Base-by-base conservation (phyloP, 2,329 filamentous ascomycete genomes). In the Pestalotiopsis sp. region DNA sequence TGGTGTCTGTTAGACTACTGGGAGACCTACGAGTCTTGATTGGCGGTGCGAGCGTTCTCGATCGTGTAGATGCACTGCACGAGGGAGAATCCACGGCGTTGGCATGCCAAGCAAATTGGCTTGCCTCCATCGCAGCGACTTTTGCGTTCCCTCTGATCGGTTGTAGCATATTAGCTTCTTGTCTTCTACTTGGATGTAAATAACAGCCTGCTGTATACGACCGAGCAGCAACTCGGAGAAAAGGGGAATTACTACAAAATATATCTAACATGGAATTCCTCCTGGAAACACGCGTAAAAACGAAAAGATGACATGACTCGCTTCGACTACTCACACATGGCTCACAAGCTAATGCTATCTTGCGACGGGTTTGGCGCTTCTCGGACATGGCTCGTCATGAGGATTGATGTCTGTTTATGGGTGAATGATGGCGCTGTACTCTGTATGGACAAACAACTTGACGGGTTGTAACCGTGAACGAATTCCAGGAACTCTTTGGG, bases 81-180 rank as follows among this genome's bases (percentile, higher is more conserved):
- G n/a, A 64, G 36, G 38, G n/a, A 20, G 13, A 64, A n/a, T n/a
- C 39, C 38, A 27, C 39, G 62, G 4, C 62, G 62, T 27, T 64
- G 38, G 38, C 62, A 64, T 12, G 62, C 38, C 45, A 27, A 23
- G 31, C 62, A 64, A 25, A 64, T 27, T 13, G 45, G 62, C 45
- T 49, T 64, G 14, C 38, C 14, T 17, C 62, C 62, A 64, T 64
- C 62, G 39, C 62, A 64, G 11, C 60, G 27, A 62, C 27, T 49
- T 52, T 64, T 64, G 9, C 27, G 27, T 5, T 62, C 38, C 13
- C 60, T 36, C 31, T 36, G 9, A 36, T 36, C 31, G 31, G 31
- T 36, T 36, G 31, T 9, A 36, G 31, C 31, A 36, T 36, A 36
- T 36, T 36, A 36, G 7, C 31, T 36, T 36, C 31, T 9, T 9